Conservation (phyloP, 176 grass and related monocot species). For the Lolium perenne region DNA sequence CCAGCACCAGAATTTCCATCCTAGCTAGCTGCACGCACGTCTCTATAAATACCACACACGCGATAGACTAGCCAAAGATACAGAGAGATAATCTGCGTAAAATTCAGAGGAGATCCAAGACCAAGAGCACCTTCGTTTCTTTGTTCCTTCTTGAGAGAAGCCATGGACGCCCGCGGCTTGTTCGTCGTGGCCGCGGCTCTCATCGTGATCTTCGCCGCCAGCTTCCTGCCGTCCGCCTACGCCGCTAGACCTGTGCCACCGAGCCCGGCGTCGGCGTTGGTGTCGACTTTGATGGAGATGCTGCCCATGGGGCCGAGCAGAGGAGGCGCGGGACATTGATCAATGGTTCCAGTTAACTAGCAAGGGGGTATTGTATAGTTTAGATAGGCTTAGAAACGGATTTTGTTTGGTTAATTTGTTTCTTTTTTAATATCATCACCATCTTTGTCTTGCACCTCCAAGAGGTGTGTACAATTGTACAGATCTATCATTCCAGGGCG, state of each 20-base stretch:
- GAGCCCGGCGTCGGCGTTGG: constrained; percentile 45
- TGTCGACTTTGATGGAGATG: constrained; percentile 52
- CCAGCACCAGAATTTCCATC: constrained; percentile 13
- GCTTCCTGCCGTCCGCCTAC: constrained; percentile 40
- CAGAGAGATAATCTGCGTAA: too few relatives aligned
- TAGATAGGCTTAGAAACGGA: neutral
- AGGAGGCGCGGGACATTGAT: constrained; percentile 55
- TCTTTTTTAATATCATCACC: neutral
- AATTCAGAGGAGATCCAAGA: neutral
- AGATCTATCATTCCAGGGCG: neutral
- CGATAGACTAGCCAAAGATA: too few relatives aligned
- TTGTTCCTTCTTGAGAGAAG: neutral
- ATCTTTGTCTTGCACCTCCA: neutral
- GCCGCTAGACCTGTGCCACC: constrained; percentile 49
- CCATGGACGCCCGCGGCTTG: constrained; percentile 30
- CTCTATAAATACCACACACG: too few relatives aligned
- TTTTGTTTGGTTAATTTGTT: neutral
- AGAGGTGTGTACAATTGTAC: neutral
- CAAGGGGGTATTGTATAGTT: neutral
- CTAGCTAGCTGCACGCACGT: neutral
- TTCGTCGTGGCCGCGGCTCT: neutral
- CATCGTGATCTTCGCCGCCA: neutral
- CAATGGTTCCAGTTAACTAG: neutral
- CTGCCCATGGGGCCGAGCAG: neutral
- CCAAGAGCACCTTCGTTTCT: neutral